phyloP scores from a whole-genome alignment of 2,329 filamentous ascomycete genomes.

The Incumbomyces delicatus region DNA sequence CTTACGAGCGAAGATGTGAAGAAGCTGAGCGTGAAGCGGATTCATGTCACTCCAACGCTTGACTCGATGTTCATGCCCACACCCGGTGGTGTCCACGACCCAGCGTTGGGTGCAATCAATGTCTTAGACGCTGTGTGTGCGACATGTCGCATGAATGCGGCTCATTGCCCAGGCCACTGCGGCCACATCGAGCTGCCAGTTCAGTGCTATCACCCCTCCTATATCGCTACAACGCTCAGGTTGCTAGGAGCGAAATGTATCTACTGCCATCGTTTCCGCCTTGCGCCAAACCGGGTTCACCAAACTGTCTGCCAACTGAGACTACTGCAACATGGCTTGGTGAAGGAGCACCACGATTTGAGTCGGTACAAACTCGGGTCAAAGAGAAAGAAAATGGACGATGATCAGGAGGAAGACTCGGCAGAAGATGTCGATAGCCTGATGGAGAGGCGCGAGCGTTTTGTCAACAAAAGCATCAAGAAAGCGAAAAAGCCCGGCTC shows the following conservation, averaged over 20 bases:
- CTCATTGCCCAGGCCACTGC: slow-evolving; percentile 79
- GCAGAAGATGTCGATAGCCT: slow-evolving; percentile 44
- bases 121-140: slow-evolving; percentile 47
- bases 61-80: slow-evolving; percentile 83
- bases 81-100: slow-evolving; percentile 84
- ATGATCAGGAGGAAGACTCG: slow-evolving; percentile 40
- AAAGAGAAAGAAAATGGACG: slow-evolving; percentile 31
- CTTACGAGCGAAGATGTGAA: slow-evolving; percentile 74
- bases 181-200: slow-evolving; percentile 93
- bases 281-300: slow-evolving; percentile 67
- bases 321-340: slow-evolving; percentile 72
- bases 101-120: slow-evolving; percentile 79
- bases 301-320: slow-evolving; percentile 74
- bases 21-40: slow-evolving; percentile 82
- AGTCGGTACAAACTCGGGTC: slow-evolving; percentile 35
- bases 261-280: slow-evolving; percentile 79
- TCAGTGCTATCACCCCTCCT: slow-evolving; percentile 91
- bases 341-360: slow-evolving; percentile 50
- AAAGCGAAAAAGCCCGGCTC: slow-evolving; percentile 31
- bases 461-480: slow-evolving; percentile 63
- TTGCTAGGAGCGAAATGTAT: slow-evolving; percentile 78
- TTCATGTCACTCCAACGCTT: slow-evolving; percentile 89
- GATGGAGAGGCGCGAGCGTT: slow-evolving; percentile 51
- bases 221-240: slow-evolving; percentile 82
- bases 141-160: slow-evolving; percentile 77